Evolutionary conservation across 1,284 basidiomycete species (phyloP).

Genomic region (Ustilago tritici): DNA sequence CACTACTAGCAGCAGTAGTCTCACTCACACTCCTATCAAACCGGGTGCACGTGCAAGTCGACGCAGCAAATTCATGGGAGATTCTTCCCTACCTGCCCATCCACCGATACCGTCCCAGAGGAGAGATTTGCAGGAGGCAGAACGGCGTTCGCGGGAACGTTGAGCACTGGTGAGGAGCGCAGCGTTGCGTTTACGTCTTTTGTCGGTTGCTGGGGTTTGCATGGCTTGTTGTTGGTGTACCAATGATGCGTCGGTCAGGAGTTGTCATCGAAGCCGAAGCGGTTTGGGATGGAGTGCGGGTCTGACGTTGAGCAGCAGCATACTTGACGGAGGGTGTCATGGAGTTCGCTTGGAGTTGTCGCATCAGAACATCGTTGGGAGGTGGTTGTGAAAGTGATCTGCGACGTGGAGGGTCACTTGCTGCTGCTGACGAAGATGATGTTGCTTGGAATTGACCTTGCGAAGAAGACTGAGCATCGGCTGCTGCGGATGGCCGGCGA

Average conservation of each 20-base stretch:
- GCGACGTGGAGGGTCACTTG: conserved; percentile 19
- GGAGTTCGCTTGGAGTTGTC: conserved; percentile 35
- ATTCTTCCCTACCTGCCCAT: conserved; percentile 54
- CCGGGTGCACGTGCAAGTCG: conserved; percentile 47
- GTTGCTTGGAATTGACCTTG: conserved; percentile 2
- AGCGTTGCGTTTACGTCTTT: conserved; percentile 48
- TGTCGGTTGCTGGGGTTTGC: conserved; percentile 52
- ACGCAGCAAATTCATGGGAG: conserved; percentile 50
- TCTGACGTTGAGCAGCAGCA: conserved; percentile 19
- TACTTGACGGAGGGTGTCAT: conserved; percentile 37
- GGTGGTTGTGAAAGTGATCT: conserved; percentile 52
- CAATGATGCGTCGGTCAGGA: conserved; percentile 28
- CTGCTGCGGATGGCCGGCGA: conserved; percentile 12
- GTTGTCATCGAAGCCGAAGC: conserved; percentile 21
- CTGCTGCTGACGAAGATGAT: background rate
- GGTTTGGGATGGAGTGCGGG: conserved; percentile 29
- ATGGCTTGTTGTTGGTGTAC: conserved; percentile 17
- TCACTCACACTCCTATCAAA: conserved; percentile 45
- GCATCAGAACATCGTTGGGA: conserved; percentile 45
- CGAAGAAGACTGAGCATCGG: conserved; percentile 4
- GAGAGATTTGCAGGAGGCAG: conserved; percentile 33
- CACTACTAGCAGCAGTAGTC: conserved; percentile 31
- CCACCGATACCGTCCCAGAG: conserved; percentile 51
- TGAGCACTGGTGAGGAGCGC: conserved; percentile 44
- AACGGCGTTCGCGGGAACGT: too few species aligned